Evolutionary conservation across 2,329 filamentous ascomycete genomes (phyloP).

Genomic region (Ceratocystis colombiana): DNA sequence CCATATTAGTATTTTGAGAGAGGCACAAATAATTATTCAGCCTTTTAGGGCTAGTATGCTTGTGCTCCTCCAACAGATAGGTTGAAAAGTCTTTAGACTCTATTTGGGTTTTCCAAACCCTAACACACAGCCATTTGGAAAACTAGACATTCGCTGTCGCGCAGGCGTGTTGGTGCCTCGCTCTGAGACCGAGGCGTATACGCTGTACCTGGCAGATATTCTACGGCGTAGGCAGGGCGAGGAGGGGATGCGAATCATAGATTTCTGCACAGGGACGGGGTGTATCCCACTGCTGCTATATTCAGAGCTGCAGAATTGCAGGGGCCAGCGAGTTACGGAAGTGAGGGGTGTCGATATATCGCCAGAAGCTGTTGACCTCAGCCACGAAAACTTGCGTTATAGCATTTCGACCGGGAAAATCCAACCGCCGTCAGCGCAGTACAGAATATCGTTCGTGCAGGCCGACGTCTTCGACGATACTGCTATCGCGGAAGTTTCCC

Average conservation of each 20-base stretch:
- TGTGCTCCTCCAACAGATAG: too few relatives aligned
- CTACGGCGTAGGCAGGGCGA: constrained; percentile 29
- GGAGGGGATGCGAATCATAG: constrained; percentile 48
- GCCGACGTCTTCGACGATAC: constrained; percentile 42
- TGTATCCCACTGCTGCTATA: constrained; percentile 76
- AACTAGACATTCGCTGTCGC: constrained; percentile 65
- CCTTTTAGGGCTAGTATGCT: too few relatives aligned
- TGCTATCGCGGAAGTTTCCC: constrained; percentile 31
- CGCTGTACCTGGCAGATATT: constrained; percentile 43
- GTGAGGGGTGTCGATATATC: constrained; percentile 70
- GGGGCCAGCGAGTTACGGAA: constrained; percentile 35
- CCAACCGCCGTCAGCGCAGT: constrained; percentile 23
- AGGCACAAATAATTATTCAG: too few relatives aligned
- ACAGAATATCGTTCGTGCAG: constrained; percentile 37
- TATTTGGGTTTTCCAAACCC: too few relatives aligned
- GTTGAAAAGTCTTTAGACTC: too few relatives aligned
- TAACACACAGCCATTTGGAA: constrained; percentile 78
- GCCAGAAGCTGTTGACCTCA: constrained; percentile 51
- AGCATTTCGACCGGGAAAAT: constrained; percentile 36
- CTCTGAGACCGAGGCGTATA: constrained; percentile 63
- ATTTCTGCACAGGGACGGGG: constrained; percentile 83
- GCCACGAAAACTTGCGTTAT: constrained; percentile 51
- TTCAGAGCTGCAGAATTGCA: constrained; percentile 43
- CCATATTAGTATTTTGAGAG: too few relatives aligned
- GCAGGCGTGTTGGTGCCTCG: constrained; percentile 79